Evolutionary conservation across 495 filamentous ascomycete genomes (phyloP).

Genomic region (Elasticomyces elasticus): DNA sequence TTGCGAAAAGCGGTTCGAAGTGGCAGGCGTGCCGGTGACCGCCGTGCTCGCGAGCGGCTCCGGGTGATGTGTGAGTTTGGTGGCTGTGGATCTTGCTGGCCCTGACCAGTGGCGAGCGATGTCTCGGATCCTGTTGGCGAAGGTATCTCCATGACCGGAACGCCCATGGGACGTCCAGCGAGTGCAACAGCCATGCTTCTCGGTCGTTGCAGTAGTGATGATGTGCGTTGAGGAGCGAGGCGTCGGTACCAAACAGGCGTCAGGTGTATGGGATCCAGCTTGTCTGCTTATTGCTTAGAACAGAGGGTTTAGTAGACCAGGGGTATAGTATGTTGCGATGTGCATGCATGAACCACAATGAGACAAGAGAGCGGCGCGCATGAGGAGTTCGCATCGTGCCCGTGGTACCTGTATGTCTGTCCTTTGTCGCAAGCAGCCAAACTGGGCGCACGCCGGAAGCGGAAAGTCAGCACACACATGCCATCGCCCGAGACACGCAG

Average conservation of each 20-base stretch:
- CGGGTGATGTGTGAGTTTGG: slow-evolving; percentile 7
- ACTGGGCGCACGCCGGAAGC: slow-evolving; percentile 1
- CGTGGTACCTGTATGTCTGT: not conserved
- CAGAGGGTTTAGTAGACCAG: not conserved
- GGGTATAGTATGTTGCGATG: not conserved
- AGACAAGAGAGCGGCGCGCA: not conserved
- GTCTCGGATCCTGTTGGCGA: slow-evolving; percentile 11
- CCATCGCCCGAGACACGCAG: not conserved
- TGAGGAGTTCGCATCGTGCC: not conserved
- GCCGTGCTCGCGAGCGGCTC: slow-evolving; percentile 11
- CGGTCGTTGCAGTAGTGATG: not conserved
- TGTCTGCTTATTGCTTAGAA: not conserved
- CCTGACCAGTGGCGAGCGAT: not conserved
- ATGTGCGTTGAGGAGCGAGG: not conserved
- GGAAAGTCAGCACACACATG: not conserved
- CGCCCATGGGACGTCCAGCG: not conserved
- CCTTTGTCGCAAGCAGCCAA: slow-evolving; percentile 14
- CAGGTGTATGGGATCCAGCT: slow-evolving; percentile 10
- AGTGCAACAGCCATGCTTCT: slow-evolving; percentile 6
- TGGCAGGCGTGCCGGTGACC: slow-evolving; percentile 8
- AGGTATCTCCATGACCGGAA: slow-evolving; percentile 7
- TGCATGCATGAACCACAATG: not conserved
- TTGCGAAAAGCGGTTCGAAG: slow-evolving; percentile 20
- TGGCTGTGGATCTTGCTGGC: not conserved
- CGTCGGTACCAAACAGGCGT: slow-evolving; percentile 19